Evolutionary conservation across 2,329 filamentous ascomycete genomes (phyloP).

Genomic region (Scedosporium minutisporum): DNA sequence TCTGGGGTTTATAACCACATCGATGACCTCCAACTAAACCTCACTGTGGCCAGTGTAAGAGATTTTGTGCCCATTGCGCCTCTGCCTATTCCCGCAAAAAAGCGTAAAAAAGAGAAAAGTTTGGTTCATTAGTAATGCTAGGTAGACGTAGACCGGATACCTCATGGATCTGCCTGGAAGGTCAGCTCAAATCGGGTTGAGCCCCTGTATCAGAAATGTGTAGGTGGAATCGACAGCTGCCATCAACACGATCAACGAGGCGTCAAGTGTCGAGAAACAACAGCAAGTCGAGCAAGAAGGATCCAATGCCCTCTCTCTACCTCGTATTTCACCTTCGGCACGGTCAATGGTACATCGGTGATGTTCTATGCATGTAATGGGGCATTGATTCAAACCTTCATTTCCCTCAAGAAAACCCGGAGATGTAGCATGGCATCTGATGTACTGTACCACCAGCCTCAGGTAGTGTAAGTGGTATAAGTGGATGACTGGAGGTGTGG

Average conservation of each 20-base stretch:
- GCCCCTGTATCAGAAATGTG: not conserved
- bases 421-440: not conserved
- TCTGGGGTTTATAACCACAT: slow-evolving; percentile 4
- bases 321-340: not conserved
- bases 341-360: not conserved
- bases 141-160: not conserved
- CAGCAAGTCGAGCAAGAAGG: too few relatives aligned
- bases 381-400: not conserved
- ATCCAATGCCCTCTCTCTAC: too few relatives aligned
- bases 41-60: not conserved
- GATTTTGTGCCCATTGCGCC: not conserved
- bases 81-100: too few relatives aligned
- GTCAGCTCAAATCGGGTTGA: not conserved
- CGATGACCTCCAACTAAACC: not conserved
- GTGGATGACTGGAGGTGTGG: not conserved
- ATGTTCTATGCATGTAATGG: not conserved
- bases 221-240: too few relatives aligned
- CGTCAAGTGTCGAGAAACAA: too few relatives aligned
- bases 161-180: not conserved
- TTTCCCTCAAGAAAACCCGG: not conserved
- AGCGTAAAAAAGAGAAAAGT: not conserved
- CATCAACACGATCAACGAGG: too few relatives aligned
- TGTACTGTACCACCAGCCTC: not conserved
- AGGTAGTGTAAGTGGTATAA: not conserved
- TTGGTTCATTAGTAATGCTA: not conserved